Evolutionary conservation across 2,329 filamentous ascomycete genomes (phyloP).

Genomic region (Akanthomyces uredinophilus): DNA sequence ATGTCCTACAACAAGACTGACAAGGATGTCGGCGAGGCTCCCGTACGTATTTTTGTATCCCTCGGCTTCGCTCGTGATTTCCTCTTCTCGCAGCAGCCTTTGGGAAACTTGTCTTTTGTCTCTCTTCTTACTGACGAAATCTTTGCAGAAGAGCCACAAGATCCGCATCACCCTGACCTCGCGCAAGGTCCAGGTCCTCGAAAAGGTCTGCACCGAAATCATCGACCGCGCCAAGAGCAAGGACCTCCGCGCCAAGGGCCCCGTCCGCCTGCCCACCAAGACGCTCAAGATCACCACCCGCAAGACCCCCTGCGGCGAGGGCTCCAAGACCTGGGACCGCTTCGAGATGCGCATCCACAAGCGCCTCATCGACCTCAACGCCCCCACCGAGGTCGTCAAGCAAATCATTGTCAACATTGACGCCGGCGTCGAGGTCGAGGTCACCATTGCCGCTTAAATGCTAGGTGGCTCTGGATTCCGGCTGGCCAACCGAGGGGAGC

Average conservation of each 20-base stretch:
- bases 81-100: too few relatives aligned
- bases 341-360: slow-evolving; percentile 99
- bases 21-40: slow-evolving; percentile 88
- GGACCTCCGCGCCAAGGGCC: slow-evolving; percentile 97
- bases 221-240: slow-evolving; percentile 98
- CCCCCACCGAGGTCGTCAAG: slow-evolving; percentile 96
- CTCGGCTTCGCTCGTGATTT: neutral
- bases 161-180: slow-evolving; percentile 97
- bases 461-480: neutral
- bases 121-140: neutral
- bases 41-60: slow-evolving; percentile 51
- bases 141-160: slow-evolving; percentile 78
- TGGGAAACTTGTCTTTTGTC: too few relatives aligned
- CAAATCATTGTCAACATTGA: slow-evolving; percentile 96
- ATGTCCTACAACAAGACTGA: slow-evolving; percentile 96
- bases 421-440: slow-evolving; percentile 88
- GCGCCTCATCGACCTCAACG: slow-evolving; percentile 94
- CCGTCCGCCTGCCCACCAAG: slow-evolving; percentile 96
- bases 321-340: slow-evolving; percentile 99
- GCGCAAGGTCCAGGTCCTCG: slow-evolving; percentile 90
- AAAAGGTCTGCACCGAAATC: slow-evolving; percentile 97
- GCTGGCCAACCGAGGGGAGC: neutral
- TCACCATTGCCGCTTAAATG: slow-evolving; percentile 78
- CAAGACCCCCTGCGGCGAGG: slow-evolving; percentile 99
- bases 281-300: slow-evolving; percentile 93